These are phyloP conservation scores for Nannizzia gypsea DNA, from an alignment of 2,329 filamentous ascomycete species.

Conservation along the genomic window DNA sequence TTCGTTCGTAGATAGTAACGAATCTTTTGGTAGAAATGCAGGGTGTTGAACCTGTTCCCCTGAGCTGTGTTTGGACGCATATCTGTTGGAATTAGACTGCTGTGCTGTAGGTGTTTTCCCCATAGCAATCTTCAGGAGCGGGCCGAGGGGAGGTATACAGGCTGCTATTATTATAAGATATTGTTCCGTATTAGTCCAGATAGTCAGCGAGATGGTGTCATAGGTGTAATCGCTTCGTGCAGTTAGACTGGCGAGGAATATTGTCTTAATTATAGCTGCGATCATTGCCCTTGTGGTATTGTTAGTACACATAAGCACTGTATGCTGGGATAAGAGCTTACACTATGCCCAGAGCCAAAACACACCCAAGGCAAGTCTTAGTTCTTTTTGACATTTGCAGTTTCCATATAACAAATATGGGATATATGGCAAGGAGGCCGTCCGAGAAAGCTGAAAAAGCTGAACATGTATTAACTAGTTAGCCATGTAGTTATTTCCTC, in stretches of 20 bases:
- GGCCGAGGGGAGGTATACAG: conserved; percentile 10
- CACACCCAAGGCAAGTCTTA: conserved; percentile 8
- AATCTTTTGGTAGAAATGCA: background rate
- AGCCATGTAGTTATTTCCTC: background rate
- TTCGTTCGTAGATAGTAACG: background rate
- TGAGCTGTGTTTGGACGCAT: background rate
- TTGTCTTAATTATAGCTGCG: conserved; percentile 9
- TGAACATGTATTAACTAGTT: background rate
- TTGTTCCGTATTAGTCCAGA: conserved; percentile 11
- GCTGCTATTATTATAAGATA: conserved; percentile 14
- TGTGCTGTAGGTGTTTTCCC: conserved; percentile 1
- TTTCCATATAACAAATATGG: conserved; percentile 13
- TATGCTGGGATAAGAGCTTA: conserved; percentile 3
- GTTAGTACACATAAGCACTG: background rate
- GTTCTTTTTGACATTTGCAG: conserved; percentile 6
- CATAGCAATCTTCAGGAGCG: conserved; percentile 4
- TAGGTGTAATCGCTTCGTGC: conserved; percentile 10
- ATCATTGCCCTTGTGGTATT: conserved; percentile 6
- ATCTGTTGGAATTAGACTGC: background rate
- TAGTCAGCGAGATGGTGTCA: conserved; percentile 5
- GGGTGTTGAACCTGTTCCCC: background rate
- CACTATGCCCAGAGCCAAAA: conserved; percentile 10
- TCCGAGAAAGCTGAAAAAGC: conserved; percentile 12
- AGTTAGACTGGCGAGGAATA: conserved; percentile 6
- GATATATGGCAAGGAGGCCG: conserved; percentile 12